A percentile compares a stretch with the other conserved stretches of the same genome.
phyloP scores from a whole-genome alignment of 169 alveolate species.

The Eimeria praecox region DNA sequence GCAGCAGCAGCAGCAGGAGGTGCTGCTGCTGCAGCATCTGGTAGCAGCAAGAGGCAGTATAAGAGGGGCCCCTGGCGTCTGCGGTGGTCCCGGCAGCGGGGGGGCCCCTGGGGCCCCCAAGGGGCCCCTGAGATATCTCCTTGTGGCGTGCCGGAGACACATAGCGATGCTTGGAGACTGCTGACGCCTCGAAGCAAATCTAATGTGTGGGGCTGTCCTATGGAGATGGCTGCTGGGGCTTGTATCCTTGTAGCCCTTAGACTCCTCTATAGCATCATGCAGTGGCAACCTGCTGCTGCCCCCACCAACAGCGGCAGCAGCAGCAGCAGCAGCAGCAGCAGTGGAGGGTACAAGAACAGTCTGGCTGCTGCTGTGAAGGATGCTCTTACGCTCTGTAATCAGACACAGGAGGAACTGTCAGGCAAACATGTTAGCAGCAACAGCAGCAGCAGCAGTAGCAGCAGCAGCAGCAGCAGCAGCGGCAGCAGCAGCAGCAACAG shows the following conservation, averaged over 20 bases:
- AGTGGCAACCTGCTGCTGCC: conserved; percentile 66
- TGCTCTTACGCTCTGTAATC: background rate
- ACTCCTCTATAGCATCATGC: conserved; percentile 40
- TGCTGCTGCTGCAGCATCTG: conserved; percentile 22
- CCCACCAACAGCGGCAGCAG: conserved; percentile 45
- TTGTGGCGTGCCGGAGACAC: conserved; percentile 15
- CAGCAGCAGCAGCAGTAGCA: conserved; percentile 20
- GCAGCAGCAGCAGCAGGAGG: background rate
- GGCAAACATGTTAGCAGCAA: background rate
- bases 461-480: conserved; percentile 48
- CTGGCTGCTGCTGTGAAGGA: background rate
- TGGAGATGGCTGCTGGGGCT: conserved; percentile 39
- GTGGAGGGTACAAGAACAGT: background rate
- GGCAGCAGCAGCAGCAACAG: conserved; percentile 25
- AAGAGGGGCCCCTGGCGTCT: conserved; percentile 58
- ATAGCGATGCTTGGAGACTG: conserved; percentile 44
- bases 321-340: conserved; percentile 57
- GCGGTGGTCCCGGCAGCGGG: conserved; percentile 27
- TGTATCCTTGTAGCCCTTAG: conserved; percentile 12
- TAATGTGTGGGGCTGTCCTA: conserved; percentile 31
- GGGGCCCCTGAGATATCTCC: conserved; percentile 11
- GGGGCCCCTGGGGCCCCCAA: conserved; percentile 9
- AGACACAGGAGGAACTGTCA: background rate
- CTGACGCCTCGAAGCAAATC: conserved; percentile 58
- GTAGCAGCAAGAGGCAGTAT: background rate